Evolutionary conservation across 805 yeast species (phyloP).

Genomic region (Wickerhamomyces hampshirensis): DNA sequence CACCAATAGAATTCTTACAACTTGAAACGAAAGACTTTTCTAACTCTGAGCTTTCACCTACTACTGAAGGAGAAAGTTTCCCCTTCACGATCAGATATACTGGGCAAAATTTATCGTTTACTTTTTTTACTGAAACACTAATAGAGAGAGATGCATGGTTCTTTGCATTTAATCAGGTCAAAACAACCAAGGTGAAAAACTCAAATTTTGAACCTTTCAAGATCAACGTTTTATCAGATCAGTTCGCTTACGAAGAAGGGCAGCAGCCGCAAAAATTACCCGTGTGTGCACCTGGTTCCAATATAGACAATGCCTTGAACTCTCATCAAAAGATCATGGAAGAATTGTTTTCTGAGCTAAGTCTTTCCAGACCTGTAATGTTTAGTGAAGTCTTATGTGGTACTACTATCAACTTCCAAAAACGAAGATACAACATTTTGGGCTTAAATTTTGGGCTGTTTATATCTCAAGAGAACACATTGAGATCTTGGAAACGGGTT

Average conservation of each 20-base stretch:
- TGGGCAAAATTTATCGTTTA: slow-evolving; percentile 50
- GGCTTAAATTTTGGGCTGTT: slow-evolving; percentile 67
- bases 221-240: slow-evolving; percentile 48
- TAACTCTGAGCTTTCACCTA: slow-evolving; percentile 2
- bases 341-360: slow-evolving; percentile 22
- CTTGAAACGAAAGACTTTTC: slow-evolving; percentile 40
- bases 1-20: slow-evolving; percentile 54
- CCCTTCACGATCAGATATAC: slow-evolving; percentile 53
- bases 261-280: slow-evolving; percentile 49
- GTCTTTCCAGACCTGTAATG: slow-evolving; percentile 26
- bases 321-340: slow-evolving; percentile 28
- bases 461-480: slow-evolving; percentile 29
- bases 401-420: slow-evolving; percentile 40
- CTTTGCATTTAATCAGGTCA: slow-evolving; percentile 42
- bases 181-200: slow-evolving; percentile 33
- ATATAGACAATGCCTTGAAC: slow-evolving; percentile 38
- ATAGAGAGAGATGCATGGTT: slow-evolving; percentile 59
- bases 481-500: slow-evolving; percentile 55
- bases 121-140: slow-evolving; percentile 42
- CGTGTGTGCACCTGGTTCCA: slow-evolving; percentile 47
- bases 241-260: slow-evolving; percentile 60
- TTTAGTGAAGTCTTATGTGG: slow-evolving; percentile 40
- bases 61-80: slow-evolving; percentile 15
- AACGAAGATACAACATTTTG: slow-evolving; percentile 42
- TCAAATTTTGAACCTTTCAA: slow-evolving; percentile 49